These are phyloP conservation scores for Psilocybe mexicana DNA, from an alignment of 1,284 basidiomycete species.

Conservation along the genomic window DNA sequence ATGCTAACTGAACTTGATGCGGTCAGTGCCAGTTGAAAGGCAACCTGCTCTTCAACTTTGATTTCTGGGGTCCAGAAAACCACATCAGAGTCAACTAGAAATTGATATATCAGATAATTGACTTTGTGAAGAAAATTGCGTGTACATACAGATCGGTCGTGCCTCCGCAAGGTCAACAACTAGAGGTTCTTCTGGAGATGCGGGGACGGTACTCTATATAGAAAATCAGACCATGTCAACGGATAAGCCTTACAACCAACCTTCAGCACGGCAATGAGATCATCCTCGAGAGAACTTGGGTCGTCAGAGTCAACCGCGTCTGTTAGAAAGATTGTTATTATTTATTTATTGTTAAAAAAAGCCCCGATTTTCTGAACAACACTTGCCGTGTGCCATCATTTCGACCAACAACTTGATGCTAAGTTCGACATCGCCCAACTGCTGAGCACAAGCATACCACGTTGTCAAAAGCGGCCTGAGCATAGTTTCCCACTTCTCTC, in stretches of 20 bases:
- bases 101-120: constrained; percentile 5
- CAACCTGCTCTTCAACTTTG: constrained; percentile 57
- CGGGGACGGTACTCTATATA: constrained; percentile 66
- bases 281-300: constrained; percentile 54
- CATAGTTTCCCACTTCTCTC: constrained; percentile 76
- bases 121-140: not conserved
- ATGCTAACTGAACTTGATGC: constrained; percentile 48
- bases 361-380: not conserved
- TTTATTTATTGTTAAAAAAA: constrained; percentile 6
- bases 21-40: constrained; percentile 72
- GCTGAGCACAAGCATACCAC: constrained; percentile 81
- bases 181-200: constrained; percentile 52
- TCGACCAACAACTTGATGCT: constrained; percentile 77
- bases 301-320: constrained; percentile 44
- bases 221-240: constrained; percentile 1
- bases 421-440: constrained; percentile 72
- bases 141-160: constrained; percentile 69
- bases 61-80: constrained; percentile 72
- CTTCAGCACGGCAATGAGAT: constrained; percentile 68
- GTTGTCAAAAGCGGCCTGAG: constrained; percentile 69
- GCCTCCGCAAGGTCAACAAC: constrained; percentile 64
- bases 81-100: constrained; percentile 60
- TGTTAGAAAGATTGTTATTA: constrained; percentile 12
- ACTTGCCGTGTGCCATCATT: constrained; percentile 73
- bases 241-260: constrained; percentile 34